Evolutionary conservation across 176 grass and related monocot species (phyloP).

Genomic region (Carex myosuroides): DNA sequence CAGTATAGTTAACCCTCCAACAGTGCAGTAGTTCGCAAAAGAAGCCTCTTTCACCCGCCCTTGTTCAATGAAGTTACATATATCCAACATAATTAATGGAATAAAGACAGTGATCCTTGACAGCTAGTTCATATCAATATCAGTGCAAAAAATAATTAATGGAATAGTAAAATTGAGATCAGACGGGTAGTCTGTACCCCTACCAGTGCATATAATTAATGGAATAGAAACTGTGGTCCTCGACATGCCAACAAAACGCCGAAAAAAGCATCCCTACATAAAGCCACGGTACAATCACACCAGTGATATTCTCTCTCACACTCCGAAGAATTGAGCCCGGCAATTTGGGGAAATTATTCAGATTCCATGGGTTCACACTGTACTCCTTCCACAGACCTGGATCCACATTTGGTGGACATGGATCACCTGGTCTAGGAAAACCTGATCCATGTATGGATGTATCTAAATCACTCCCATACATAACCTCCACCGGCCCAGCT

Average conservation of each 20-base stretch:
- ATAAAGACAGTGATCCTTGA: slow-evolving; percentile 81
- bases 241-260: slow-evolving; percentile 94
- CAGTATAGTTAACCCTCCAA: background rate
- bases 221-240: slow-evolving; percentile 98
- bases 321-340: slow-evolving; percentile 73
- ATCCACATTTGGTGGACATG: slow-evolving; percentile 37
- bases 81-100: slow-evolving; percentile 56
- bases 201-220: slow-evolving; percentile 99
- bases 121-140: slow-evolving; percentile 2
- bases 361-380: slow-evolving; percentile 72
- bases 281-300: slow-evolving; percentile 96
- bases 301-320: slow-evolving; percentile 77
- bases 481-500: slow-evolving; percentile 72
- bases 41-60: background rate
- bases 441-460: slow-evolving; percentile 88
- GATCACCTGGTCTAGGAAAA: slow-evolving; percentile 59
- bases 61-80: background rate
- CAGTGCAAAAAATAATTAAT: background rate
- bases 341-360: slow-evolving; percentile 92
- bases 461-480: slow-evolving; percentile 94
- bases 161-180: background rate
- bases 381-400: slow-evolving; percentile 46
- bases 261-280: slow-evolving; percentile 96
- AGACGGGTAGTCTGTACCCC: background rate
- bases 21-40: background rate